Evolutionary conservation across 495 filamentous ascomycete species (phyloP).

Genomic region (Parmelia sp.): DNA sequence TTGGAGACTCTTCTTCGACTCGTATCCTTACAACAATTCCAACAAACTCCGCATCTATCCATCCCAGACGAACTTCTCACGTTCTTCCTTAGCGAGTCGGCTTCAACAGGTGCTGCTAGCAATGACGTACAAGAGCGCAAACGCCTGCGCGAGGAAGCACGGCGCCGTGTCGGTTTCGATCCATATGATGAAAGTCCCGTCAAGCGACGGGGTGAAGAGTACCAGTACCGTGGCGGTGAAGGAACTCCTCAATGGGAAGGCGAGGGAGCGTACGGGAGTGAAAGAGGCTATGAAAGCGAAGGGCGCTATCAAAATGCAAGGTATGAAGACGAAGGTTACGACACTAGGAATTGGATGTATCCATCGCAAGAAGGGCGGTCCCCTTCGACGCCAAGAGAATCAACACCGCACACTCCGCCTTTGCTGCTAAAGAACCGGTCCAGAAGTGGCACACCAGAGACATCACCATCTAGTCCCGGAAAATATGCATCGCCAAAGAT

Average conservation of each 20-base stretch:
- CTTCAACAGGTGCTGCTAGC: slow-evolving; percentile 63
- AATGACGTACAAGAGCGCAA: slow-evolving; percentile 64
- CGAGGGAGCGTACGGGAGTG: not conserved
- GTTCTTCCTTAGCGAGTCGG: slow-evolving; percentile 86
- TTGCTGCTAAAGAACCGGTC: slow-evolving; percentile 11
- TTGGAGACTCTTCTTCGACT: slow-evolving; percentile 92
- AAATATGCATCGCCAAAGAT: slow-evolving; percentile 8
- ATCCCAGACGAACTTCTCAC: slow-evolving; percentile 92
- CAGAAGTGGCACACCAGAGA: slow-evolving; percentile 35
- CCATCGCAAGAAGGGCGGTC: slow-evolving; percentile 2
- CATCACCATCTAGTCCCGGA: slow-evolving; percentile 25
- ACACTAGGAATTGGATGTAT: slow-evolving; percentile 14
- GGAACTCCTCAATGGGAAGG: slow-evolving; percentile 12
- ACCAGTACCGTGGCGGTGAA: slow-evolving; percentile 39
- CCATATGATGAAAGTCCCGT: slow-evolving; percentile 69
- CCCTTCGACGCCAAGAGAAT: slow-evolving; percentile 7
- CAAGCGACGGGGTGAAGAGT: slow-evolving; percentile 57
- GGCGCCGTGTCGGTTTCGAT: slow-evolving; percentile 81
- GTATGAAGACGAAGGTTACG: slow-evolving; percentile 23
- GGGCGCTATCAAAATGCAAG: slow-evolving; percentile 9
- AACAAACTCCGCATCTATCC: slow-evolving; percentile 84
- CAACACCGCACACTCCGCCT: slow-evolving; percentile 17
- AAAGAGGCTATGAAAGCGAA: slow-evolving; percentile 8
- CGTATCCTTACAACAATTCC: slow-evolving; percentile 90
- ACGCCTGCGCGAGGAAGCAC: slow-evolving; percentile 63